These are phyloP conservation scores for Zygoascus tannicola DNA, from an alignment of 805 yeast species.

Conservation along the genomic window DNA sequence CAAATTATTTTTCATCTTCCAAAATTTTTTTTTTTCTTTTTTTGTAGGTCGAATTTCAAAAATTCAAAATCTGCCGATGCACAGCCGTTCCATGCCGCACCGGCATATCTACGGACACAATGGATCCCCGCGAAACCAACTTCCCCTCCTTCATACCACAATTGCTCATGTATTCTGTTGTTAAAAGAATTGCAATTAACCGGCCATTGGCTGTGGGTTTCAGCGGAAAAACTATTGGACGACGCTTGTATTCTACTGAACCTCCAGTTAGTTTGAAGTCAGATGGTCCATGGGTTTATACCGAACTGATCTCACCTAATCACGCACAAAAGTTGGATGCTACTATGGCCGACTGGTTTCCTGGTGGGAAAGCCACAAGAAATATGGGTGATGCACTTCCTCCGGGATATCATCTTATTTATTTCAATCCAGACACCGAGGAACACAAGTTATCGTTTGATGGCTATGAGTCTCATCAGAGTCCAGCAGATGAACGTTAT, in stretches of 20 bases:
- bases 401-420: constrained; percentile 57
- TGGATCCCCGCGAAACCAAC: no score
- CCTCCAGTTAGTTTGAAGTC: not conserved
- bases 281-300: constrained; percentile 22
- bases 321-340: constrained; percentile 24
- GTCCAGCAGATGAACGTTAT: constrained; percentile 38
- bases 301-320: constrained; percentile 24
- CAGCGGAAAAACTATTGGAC: no score
- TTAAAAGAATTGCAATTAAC: no score
- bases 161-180: no score
- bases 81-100: no score
- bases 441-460: constrained; percentile 48
- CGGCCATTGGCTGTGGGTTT: no score
- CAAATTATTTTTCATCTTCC: not conserved
- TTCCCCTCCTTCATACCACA: no score
- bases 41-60: no score
- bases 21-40: no score
- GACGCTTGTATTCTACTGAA: not conserved
- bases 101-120: no score
- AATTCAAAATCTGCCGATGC: no score
- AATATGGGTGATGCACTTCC: constrained; percentile 18
- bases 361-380: constrained; percentile 10
- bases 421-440: constrained; percentile 49
- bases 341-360: constrained; percentile 22
- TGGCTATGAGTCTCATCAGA: constrained; percentile 75